Evolutionary conservation across 768 basidiomycete genomes (phyloP).

Genomic region (Tricholomella constricta): DNA sequence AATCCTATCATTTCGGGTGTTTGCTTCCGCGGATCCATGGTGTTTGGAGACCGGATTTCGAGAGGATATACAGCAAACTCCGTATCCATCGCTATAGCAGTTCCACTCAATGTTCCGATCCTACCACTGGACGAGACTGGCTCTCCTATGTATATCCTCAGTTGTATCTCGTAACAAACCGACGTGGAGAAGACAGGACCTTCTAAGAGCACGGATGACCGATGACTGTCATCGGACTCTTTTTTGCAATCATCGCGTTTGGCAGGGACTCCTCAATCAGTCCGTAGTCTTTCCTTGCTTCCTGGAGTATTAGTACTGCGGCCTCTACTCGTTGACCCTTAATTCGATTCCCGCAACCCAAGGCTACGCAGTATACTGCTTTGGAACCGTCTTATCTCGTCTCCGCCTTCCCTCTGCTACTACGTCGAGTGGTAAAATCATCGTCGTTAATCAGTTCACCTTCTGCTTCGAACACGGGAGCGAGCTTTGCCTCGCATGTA

Average conservation of each 20-base stretch:
- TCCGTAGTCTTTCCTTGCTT: neutral
- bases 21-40: neutral
- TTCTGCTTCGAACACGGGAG: slow-evolving; percentile 18
- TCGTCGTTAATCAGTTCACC: slow-evolving; percentile 15
- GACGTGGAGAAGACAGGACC: neutral
- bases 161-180: neutral
- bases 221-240: slow-evolving; percentile 5
- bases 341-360: neutral
- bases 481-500: slow-evolving; percentile 12
- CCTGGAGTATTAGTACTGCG: slow-evolving; percentile 2
- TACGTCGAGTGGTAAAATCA: slow-evolving; percentile 13
- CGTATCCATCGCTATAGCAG: neutral
- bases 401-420: neutral
- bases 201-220: neutral
- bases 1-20: too few species aligned
- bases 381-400: neutral
- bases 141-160: neutral
- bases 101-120: neutral
- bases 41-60: neutral
- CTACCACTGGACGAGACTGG: neutral
- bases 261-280: slow-evolving; percentile 12
- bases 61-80: neutral
- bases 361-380: neutral
- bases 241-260: neutral
- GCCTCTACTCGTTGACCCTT: neutral